Evolutionary conservation across 345 rosid genomes (phyloP).

Genomic region (Moricandia moricandioides): DNA sequence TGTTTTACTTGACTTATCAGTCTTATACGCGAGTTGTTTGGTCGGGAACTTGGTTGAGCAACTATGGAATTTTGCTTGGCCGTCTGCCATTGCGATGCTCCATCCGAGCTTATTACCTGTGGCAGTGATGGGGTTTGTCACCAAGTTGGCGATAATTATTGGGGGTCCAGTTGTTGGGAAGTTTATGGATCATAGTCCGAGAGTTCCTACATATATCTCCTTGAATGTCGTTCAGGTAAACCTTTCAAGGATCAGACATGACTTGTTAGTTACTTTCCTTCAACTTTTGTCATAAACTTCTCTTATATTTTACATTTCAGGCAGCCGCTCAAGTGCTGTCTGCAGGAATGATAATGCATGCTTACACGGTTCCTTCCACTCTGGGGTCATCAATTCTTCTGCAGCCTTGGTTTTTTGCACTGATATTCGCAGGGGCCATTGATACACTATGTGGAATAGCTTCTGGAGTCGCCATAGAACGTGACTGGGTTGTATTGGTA

Average conservation of each 20-base stretch:
- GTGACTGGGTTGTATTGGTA: slow-evolving; percentile 98
- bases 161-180: slow-evolving; percentile 93
- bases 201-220: slow-evolving; percentile 71
- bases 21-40: slow-evolving; percentile 66
- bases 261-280: slow-evolving; percentile 2
- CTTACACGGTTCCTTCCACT: slow-evolving; percentile 51
- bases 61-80: slow-evolving; percentile 96
- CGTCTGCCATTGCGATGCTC: slow-evolving; percentile 87
- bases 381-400: slow-evolving; percentile 60
- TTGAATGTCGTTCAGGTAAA: slow-evolving; percentile 73
- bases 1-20: slow-evolving; percentile 20
- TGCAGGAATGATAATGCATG: slow-evolving; percentile 82
- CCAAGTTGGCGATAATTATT: slow-evolving; percentile 68
- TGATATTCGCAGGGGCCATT: slow-evolving; percentile 71
- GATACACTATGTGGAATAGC: slow-evolving; percentile 87
- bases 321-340: slow-evolving; percentile 85
- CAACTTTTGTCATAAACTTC: background rate
- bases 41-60: slow-evolving; percentile 89
- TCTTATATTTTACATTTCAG: slow-evolving; percentile 30
- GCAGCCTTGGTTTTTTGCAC: slow-evolving; percentile 77
- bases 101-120: slow-evolving; percentile 95
- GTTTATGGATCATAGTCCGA: slow-evolving; percentile 84
- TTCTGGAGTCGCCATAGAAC: slow-evolving; percentile 83
- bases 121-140: slow-evolving; percentile 79
- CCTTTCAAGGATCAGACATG: background rate